These are phyloP conservation scores for Dothiorella sarmentorum DNA, from an alignment of 2,329 filamentous ascomycete species.

Conservation along the genomic window DNA sequence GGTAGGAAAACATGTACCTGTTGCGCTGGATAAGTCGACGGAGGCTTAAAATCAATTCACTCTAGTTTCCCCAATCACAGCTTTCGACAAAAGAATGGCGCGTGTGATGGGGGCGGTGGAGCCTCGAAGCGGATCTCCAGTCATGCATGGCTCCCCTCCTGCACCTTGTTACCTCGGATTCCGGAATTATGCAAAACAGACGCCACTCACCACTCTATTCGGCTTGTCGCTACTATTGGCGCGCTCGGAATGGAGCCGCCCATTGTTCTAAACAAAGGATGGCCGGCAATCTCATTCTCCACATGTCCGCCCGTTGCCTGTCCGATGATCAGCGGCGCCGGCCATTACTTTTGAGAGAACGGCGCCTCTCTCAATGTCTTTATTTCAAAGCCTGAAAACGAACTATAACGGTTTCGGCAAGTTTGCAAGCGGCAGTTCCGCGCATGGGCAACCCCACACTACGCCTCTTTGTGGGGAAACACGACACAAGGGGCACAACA, in stretches of 20 bases:
- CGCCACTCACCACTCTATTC: not conserved
- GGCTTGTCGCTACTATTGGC: not conserved
- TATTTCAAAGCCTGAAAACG: not conserved
- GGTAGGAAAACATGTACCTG: slow-evolving; percentile 16
- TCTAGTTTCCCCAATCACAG: not conserved
- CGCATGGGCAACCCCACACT: slow-evolving; percentile 6
- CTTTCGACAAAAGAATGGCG: not conserved
- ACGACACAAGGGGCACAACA: too few species aligned
- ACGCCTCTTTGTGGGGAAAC: slow-evolving; percentile 12
- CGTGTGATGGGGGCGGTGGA: not conserved
- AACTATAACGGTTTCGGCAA: slow-evolving; percentile 12
- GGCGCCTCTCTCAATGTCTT: not conserved
- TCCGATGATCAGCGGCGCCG: not conserved
- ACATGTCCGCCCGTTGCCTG: not conserved
- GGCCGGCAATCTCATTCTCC: not conserved
- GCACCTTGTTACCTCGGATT: slow-evolving; percentile 8
- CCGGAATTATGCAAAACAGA: slow-evolving; percentile 2
- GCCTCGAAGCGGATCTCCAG: not conserved
- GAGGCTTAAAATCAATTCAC: slow-evolving; percentile 5
- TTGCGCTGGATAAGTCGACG: slow-evolving; percentile 13
- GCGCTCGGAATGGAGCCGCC: slow-evolving; percentile 4
- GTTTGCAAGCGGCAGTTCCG: not conserved
- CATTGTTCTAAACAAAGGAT: not conserved
- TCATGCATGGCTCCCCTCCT: not conserved
- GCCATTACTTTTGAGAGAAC: not conserved